These are phyloP conservation scores for Brassica incana DNA, from an alignment of 345 rosid genomes.

Conservation along the genomic window DNA sequence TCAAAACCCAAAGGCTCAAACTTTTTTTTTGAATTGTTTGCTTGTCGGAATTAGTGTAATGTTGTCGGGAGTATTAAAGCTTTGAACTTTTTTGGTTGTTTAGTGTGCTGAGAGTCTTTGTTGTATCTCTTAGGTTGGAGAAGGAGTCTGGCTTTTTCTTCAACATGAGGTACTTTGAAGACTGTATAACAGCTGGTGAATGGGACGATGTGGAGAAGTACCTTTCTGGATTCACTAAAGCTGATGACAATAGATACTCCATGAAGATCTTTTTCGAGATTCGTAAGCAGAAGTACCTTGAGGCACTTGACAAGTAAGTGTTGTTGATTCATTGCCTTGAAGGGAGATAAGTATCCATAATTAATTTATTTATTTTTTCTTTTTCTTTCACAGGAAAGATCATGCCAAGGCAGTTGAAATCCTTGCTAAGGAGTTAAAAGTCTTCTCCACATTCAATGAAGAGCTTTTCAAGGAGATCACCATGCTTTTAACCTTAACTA, in stretches of 20 bases:
- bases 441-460: conserved; percentile 47
- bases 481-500: conserved; percentile 44
- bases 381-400: conserved; percentile 38
- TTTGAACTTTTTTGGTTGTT: neutral
- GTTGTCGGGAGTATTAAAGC: neutral
- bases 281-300: conserved; percentile 51
- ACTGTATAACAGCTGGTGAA: conserved; percentile 48
- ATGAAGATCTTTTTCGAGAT: conserved; percentile 54
- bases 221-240: conserved; percentile 49
- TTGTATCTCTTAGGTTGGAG: conserved; percentile 39
- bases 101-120: conserved; percentile 1
- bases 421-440: conserved; percentile 47
- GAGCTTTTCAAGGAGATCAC: conserved; percentile 52
- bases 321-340: neutral
- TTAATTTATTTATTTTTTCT: neutral
- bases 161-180: conserved; percentile 53
- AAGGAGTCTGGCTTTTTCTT: conserved; percentile 52
- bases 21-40: neutral
- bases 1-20: neutral
- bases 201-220: conserved; percentile 58
- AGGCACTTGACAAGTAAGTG: conserved; percentile 52
- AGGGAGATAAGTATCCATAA: neutral
- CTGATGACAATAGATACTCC: conserved; percentile 50
- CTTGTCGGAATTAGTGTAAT: conserved; percentile 10
- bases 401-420: conserved; percentile 47